phyloP scores from a whole-genome alignment of 2,329 filamentous ascomycete species.

The Lizonia empirigonia region DNA sequence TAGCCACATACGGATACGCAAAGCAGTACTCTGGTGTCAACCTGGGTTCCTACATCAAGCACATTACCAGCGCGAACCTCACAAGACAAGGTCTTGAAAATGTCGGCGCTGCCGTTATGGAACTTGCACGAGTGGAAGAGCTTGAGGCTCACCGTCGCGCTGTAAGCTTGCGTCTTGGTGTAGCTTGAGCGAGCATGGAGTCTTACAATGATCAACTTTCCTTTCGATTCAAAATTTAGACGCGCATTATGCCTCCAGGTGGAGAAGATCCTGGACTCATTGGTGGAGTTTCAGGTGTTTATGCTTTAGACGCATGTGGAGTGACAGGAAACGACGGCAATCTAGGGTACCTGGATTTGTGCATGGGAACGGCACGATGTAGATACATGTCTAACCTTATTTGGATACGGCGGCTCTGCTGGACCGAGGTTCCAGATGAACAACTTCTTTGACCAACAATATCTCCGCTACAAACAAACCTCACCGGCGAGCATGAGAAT shows the following conservation, averaged over 20 bases:
- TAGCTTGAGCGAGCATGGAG: slow-evolving; percentile 24
- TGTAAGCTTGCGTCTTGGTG: slow-evolving; percentile 66
- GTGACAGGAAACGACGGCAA: slow-evolving; percentile 8
- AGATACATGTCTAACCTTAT: slow-evolving; percentile 3
- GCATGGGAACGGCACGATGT: slow-evolving; percentile 8
- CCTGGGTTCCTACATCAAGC: slow-evolving; percentile 93
- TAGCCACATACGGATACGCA: slow-evolving; percentile 97
- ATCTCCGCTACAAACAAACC: not conserved
- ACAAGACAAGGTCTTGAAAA: slow-evolving; percentile 84
- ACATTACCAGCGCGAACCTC: slow-evolving; percentile 93
- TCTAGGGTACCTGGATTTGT: slow-evolving; percentile 11
- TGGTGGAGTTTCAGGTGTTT: slow-evolving; percentile 18
- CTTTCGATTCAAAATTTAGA: slow-evolving; percentile 1
- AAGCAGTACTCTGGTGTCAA: slow-evolving; percentile 99
- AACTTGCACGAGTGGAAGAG: slow-evolving; percentile 90
- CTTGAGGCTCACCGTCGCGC: slow-evolving; percentile 88
- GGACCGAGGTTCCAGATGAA: slow-evolving; percentile 10
- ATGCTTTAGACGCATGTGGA: slow-evolving; percentile 14
- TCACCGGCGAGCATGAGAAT: not conserved
- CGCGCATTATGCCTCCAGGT: slow-evolving; percentile 6
- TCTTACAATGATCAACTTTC: not conserved
- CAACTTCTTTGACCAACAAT: not conserved
- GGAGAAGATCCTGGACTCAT: slow-evolving; percentile 6
- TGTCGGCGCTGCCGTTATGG: slow-evolving; percentile 89
- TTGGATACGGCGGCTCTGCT: not conserved